Conservation (phyloP, 768 basidiomycete genomes). For the Phaeolepiota aurea region DNA sequence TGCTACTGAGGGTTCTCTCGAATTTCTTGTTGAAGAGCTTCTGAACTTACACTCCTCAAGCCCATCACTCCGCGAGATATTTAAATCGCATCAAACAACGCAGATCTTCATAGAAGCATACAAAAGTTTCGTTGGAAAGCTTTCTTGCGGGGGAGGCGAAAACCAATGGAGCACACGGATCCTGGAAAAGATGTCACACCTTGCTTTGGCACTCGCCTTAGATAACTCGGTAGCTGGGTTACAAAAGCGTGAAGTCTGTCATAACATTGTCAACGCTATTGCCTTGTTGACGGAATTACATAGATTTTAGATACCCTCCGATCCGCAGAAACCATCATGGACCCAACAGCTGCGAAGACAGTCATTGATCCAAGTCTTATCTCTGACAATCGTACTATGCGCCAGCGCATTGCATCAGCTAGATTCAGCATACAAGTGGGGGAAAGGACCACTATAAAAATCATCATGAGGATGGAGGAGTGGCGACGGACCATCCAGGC, state of each 20-base stretch:
- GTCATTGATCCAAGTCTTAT: conserved; percentile 47
- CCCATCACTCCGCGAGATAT: conserved; percentile 60
- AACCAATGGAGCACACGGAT: conserved; percentile 43
- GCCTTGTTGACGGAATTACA: conserved; percentile 2
- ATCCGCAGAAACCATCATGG: conserved; percentile 41
- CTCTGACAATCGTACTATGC: conserved; percentile 40
- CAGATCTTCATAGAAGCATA: conserved; percentile 61
- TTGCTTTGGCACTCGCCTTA: conserved; percentile 59
- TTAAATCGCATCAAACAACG: conserved; percentile 64
- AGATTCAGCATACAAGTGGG: conserved; percentile 57
- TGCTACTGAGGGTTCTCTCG: conserved; percentile 35
- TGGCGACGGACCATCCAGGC: conserved; percentile 65
- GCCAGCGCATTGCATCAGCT: conserved; percentile 46
- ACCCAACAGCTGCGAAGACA: conserved; percentile 38
- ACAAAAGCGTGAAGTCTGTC: conserved; percentile 69
- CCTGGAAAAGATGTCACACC: conserved; percentile 62
- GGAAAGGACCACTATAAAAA: conserved; percentile 55
- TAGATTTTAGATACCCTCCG: conserved; percentile 55
- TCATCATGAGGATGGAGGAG: conserved; percentile 52
- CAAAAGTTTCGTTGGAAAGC: conserved; percentile 40
- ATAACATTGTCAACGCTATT: neutral
- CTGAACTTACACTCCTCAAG: conserved; percentile 61
- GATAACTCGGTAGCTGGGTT: conserved; percentile 49
- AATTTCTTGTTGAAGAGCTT: conserved; percentile 59
- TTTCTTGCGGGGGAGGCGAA: conserved; percentile 27